Percentiles rank a stretch among this genome's conserved stretches.
Evolutionary conservation across 1,139 yeast genomes (phyloP).

Genomic region (Kurtzmaniella natalensis): DNA sequence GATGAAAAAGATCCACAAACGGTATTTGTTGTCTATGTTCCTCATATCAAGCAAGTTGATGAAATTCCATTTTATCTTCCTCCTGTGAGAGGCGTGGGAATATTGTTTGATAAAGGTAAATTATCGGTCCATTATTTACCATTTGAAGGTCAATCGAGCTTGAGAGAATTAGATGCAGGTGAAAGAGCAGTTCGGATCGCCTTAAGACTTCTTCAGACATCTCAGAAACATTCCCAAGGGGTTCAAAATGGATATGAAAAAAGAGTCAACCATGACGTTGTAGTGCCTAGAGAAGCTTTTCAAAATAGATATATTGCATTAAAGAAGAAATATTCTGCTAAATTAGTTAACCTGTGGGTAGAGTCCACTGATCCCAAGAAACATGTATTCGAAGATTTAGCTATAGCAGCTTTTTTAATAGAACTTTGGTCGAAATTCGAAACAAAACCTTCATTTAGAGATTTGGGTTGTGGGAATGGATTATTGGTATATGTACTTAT

Average conservation of each 20-base stretch:
- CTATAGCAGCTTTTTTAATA: conserved; percentile 92
- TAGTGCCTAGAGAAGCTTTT: conserved; percentile 76
- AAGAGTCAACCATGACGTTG: conserved; percentile 82
- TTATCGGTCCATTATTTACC: conserved; percentile 83
- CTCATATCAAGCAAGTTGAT: conserved; percentile 59
- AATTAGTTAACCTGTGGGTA: conserved; percentile 78
- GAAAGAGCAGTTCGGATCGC: conserved; percentile 81
- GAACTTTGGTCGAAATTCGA: conserved; percentile 66
- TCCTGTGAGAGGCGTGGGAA: conserved; percentile 75
- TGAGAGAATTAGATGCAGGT: conserved; percentile 34
- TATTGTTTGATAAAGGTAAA: conserved; percentile 46
- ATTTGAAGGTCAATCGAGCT: conserved; percentile 30
- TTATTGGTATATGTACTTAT: conserved; percentile 69
- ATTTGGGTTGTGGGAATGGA: conserved; percentile 96
- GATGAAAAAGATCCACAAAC: conserved; percentile 17
- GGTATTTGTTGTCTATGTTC: conserved; percentile 65
- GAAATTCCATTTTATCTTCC: conserved; percentile 88
- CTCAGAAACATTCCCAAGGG: conserved; percentile 79
- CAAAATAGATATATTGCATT: conserved; percentile 78
- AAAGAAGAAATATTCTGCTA: conserved; percentile 77
- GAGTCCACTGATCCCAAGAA: conserved; percentile 93
- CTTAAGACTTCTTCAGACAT: conserved; percentile 70
- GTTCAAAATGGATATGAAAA: conserved; percentile 81
- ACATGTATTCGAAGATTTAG: conserved; percentile 94
- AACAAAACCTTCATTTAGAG: conserved; percentile 62